These are phyloP conservation scores for Candida sanyaensis DNA, from an alignment of 1,139 yeast genomes.

Conservation along the genomic window DNA sequence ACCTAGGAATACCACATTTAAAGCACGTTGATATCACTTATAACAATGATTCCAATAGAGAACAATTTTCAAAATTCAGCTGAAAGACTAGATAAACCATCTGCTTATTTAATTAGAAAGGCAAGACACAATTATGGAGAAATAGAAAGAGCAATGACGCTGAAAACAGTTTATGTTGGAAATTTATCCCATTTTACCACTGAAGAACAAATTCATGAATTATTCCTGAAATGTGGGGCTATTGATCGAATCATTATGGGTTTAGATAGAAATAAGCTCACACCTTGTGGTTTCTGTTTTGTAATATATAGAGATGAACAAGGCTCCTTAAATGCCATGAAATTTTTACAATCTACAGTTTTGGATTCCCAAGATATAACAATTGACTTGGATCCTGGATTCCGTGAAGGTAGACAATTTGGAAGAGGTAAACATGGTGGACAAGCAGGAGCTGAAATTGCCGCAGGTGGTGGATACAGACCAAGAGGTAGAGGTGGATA, in stretches of 20 bases:
- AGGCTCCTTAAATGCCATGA: slow-evolving; percentile 79
- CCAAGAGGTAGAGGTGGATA: slow-evolving; percentile 30
- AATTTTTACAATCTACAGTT: slow-evolving; percentile 76
- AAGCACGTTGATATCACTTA: background rate
- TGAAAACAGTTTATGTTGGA: slow-evolving; percentile 85
- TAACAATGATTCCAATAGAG: slow-evolving; percentile 52
- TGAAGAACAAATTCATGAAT: slow-evolving; percentile 88
- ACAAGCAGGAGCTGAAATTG: slow-evolving; percentile 54
- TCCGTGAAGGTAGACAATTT: slow-evolving; percentile 89
- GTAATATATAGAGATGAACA: slow-evolving; percentile 68
- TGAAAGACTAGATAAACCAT: slow-evolving; percentile 74
- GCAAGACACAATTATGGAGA: slow-evolving; percentile 63
- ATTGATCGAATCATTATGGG: slow-evolving; percentile 90
- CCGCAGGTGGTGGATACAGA: slow-evolving; percentile 22
- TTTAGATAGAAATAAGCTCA: slow-evolving; percentile 78
- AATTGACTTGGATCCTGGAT: slow-evolving; percentile 93
- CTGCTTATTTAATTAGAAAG: slow-evolving; percentile 71
- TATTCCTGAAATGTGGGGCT: slow-evolving; percentile 78
- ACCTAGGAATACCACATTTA: too few relatives aligned
- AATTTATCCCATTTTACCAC: slow-evolving; percentile 82
- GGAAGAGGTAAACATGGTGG: slow-evolving; percentile 94
- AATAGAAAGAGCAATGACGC: slow-evolving; percentile 60
- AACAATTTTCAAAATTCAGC: slow-evolving; percentile 57
- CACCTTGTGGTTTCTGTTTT: slow-evolving; percentile 96
- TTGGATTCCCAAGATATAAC: slow-evolving; percentile 78